Evolutionary conservation across 2,329 filamentous ascomycete species (phyloP).

Genomic region (Hypoxylon sp.): DNA sequence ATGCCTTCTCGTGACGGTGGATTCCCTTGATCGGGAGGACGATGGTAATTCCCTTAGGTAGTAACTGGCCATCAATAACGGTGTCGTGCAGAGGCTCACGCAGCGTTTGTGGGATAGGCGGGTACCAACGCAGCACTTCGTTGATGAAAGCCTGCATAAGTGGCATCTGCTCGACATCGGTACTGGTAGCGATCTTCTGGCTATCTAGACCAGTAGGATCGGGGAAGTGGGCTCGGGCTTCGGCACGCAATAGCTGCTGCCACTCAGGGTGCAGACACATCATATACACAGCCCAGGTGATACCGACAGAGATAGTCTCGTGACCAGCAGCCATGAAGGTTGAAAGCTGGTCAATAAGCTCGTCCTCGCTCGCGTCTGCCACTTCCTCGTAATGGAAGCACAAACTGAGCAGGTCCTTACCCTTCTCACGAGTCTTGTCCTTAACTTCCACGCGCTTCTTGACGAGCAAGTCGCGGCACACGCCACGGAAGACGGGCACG

Average conservation of each 20-base stretch:
- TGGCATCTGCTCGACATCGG: slow-evolving; percentile 39
- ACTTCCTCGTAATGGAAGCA: slow-evolving; percentile 28
- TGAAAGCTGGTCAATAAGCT: slow-evolving; percentile 42
- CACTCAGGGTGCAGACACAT: slow-evolving; percentile 32
- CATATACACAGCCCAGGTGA: slow-evolving; percentile 43
- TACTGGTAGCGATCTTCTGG: slow-evolving; percentile 14
- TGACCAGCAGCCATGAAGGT: slow-evolving; percentile 43
- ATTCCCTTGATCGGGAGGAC: slow-evolving; percentile 75
- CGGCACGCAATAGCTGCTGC: slow-evolving; percentile 36
- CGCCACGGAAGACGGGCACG: slow-evolving; percentile 20
- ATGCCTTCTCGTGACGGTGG: slow-evolving; percentile 72
- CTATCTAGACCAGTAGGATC: slow-evolving; percentile 17
- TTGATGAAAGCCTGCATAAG: slow-evolving; percentile 38
- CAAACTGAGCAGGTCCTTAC: slow-evolving; percentile 33
- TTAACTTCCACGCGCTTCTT: slow-evolving; percentile 23
- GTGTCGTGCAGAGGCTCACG: slow-evolving; percentile 39
- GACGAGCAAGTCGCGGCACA: slow-evolving; percentile 19
- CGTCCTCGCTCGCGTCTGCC: slow-evolving; percentile 25
- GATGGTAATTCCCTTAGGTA: slow-evolving; percentile 71
- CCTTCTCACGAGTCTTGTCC: slow-evolving; percentile 28
- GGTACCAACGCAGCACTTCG: slow-evolving; percentile 43
- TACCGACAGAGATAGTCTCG: slow-evolving; percentile 40
- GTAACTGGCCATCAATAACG: slow-evolving; percentile 68
- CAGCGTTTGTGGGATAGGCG: slow-evolving; percentile 40
- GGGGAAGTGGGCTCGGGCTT: slow-evolving; percentile 39